These are phyloP conservation scores for Orbilia blumenaviensis DNA, from an alignment of 2,329 filamentous ascomycete species.

Conservation along the genomic window DNA sequence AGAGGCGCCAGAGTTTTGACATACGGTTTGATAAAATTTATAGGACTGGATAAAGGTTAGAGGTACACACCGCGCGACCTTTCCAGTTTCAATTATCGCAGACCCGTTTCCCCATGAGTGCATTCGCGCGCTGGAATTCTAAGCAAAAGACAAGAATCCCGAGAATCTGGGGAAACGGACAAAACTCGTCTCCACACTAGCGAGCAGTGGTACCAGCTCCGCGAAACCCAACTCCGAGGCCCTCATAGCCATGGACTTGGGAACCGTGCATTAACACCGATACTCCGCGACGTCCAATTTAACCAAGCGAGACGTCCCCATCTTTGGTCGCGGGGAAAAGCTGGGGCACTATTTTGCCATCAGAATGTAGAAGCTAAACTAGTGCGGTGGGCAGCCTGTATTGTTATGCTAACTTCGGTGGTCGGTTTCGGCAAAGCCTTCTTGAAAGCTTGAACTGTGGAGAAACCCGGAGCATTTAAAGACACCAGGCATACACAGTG, in stretches of 20 bases:
- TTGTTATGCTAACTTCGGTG: no score
- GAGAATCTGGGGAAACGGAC: constrained; percentile 39
- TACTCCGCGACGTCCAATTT: constrained; percentile 32
- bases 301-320: constrained; percentile 9
- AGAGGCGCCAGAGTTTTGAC: no score
- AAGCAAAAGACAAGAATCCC: background rate
- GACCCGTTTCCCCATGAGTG: background rate
- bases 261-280: constrained; percentile 39
- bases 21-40: no score
- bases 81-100: background rate
- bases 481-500: background rate
- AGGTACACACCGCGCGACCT: no score
- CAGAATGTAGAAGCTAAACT: background rate
- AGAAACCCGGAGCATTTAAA: constrained; percentile 37
- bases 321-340: constrained; percentile 15
- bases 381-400: no score
- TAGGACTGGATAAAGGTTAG: no score
- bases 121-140: no score
- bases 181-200: constrained; percentile 12
- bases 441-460: background rate
- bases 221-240: background rate
- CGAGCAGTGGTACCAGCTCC: no score
- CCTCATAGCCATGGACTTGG: constrained; percentile 21
- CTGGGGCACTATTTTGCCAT: constrained; percentile 15
- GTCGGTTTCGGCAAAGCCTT: constrained; percentile 23